Percentiles rank a stretch among this genome's conserved stretches.
These are phyloP conservation scores for Cladosporium sphaerospermum DNA, from an alignment of 2,329 filamentous ascomycete genomes.

Conservation along the genomic window DNA sequence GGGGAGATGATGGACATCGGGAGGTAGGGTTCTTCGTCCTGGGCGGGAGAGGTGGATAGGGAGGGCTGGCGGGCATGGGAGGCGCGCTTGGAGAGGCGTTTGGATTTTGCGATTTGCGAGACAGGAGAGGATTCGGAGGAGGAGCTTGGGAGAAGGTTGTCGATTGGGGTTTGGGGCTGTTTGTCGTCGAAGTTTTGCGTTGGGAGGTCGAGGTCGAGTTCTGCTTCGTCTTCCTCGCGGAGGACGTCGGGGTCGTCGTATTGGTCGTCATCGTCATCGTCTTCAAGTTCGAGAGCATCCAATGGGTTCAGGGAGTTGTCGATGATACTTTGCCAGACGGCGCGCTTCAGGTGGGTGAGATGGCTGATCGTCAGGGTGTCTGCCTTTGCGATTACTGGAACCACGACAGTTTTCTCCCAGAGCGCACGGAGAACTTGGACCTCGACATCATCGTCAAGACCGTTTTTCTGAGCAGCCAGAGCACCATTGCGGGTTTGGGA, in stretches of 20 bases:
- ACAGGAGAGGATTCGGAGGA: constrained; percentile 29
- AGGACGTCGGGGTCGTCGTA: constrained; percentile 34
- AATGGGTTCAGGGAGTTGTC: constrained; percentile 80
- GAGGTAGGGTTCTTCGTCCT: constrained; percentile 57
- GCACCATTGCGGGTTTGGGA: constrained; percentile 29
- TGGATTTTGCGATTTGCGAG: constrained; percentile 17
- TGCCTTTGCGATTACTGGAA: constrained; percentile 92
- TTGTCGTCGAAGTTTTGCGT: background rate
- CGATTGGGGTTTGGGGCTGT: constrained; percentile 17
- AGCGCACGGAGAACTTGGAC: constrained; percentile 82
- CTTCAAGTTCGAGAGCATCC: constrained; percentile 76
- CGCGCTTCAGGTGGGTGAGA: constrained; percentile 86
- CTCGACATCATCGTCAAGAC: constrained; percentile 82
- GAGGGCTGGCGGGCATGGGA: constrained; percentile 36
- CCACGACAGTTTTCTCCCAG: constrained; percentile 88
- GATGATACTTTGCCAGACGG: constrained; percentile 83
- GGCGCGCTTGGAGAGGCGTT: constrained; percentile 21
- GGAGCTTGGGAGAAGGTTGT: constrained; percentile 32
- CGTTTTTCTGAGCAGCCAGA: constrained; percentile 43
- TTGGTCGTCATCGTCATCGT: constrained; percentile 55
- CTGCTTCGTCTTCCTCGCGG: constrained; percentile 25
- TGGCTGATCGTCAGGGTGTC: constrained; percentile 94
- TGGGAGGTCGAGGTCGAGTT: constrained; percentile 36
- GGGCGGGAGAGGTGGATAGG: constrained; percentile 29
- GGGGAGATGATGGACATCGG: constrained; percentile 92